phyloP scores from a whole-genome alignment of 345 rosid species.

The Gossypioides kirkii region DNA sequence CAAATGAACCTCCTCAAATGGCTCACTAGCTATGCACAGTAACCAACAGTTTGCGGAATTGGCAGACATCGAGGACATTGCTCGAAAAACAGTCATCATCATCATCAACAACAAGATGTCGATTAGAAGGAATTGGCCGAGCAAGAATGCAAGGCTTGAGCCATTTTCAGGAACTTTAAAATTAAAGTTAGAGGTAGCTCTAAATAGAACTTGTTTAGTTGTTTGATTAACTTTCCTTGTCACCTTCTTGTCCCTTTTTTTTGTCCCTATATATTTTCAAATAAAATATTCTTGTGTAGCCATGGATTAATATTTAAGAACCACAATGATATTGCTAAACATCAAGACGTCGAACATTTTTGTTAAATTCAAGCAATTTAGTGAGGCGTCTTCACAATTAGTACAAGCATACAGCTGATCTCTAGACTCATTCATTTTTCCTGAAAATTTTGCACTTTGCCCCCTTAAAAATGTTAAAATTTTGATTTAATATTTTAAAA shows the following conservation, averaged over 20 bases:
- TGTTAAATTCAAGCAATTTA: background rate
- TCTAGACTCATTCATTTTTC: background rate
- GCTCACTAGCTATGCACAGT: background rate
- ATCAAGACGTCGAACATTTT: background rate
- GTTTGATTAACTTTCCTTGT: background rate
- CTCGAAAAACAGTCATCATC: slow-evolving; percentile 19
- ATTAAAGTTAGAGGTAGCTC: slow-evolving; percentile 5
- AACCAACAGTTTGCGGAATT: slow-evolving; percentile 28
- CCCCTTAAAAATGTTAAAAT: no score
- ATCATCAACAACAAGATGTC: slow-evolving; percentile 21
- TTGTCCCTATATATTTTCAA: background rate
- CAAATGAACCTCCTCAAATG: slow-evolving; percentile 11
- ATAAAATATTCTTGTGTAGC: background rate
- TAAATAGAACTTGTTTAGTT: background rate
- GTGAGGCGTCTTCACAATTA: background rate
- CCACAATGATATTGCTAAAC: slow-evolving; percentile 10
- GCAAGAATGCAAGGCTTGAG: slow-evolving; percentile 20
- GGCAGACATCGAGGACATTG: slow-evolving; percentile 29
- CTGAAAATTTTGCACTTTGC: no score
- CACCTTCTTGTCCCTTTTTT: background rate
- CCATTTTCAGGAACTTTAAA: slow-evolving; percentile 30
- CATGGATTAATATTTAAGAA: background rate
- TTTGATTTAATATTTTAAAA: no score
- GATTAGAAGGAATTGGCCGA: slow-evolving; percentile 22
- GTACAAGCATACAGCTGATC: no score